Evolutionary conservation across 2,329 filamentous ascomycete genomes (phyloP).

Genomic region (Aspergillus clavatus): DNA sequence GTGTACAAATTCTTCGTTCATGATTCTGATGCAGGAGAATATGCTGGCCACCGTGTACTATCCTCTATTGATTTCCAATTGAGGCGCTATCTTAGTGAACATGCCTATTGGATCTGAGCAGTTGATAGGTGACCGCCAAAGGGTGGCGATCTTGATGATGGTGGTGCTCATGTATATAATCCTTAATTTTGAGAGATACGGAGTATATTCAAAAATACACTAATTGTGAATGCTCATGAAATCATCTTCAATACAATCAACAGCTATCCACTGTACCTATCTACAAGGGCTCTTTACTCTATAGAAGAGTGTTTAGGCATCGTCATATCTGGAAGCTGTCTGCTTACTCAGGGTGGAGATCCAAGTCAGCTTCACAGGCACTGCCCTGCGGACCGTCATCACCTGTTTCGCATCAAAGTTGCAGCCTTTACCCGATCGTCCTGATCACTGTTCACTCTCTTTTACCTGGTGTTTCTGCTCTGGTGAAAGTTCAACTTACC

Average conservation of each 20-base stretch:
- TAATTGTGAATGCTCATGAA: no score
- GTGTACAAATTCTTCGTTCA: not conserved
- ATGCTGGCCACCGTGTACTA: not conserved
- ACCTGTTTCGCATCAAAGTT: conserved; percentile 18
- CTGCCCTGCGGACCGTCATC: conserved; percentile 14
- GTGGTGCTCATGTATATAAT: no score
- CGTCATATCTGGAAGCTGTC: conserved; percentile 6
- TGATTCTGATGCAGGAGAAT: not conserved
- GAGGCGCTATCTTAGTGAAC: no score
- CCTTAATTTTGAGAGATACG: no score
- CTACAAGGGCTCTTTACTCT: no score
- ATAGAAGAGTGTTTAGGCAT: not conserved
- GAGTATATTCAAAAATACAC: no score
- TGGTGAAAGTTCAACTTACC: not conserved
- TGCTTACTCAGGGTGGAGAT: conserved; percentile 14
- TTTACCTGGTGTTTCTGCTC: not conserved
- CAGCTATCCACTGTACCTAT: conserved; percentile 9
- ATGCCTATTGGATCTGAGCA: no score
- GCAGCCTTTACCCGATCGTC: conserved; percentile 13
- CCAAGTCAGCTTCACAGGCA: conserved; percentile 12
- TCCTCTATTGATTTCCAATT: not conserved
- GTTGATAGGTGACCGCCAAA: no score
- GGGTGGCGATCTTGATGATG: no score
- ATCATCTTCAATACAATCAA: no score
- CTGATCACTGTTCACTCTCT: not conserved